A percentile compares a stretch with the other conserved stretches of the same genome.
Conservation (phyloP, 106 monocot genomes). For the Dendrobium nobile region DNA sequence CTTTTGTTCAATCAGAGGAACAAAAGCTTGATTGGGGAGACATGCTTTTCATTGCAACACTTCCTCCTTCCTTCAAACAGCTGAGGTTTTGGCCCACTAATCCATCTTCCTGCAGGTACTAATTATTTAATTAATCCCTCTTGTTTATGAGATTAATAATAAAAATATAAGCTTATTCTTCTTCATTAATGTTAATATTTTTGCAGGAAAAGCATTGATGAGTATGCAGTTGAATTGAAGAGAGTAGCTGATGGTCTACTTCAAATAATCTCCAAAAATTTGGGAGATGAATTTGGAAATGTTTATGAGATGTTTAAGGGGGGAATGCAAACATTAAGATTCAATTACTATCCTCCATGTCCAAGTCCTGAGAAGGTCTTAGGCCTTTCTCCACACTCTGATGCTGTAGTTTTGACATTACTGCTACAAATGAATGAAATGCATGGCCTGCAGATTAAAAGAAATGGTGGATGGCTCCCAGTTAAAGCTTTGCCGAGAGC, state of each 20-base stretch:
- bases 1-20: slow-evolving; percentile 23
- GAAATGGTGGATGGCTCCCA: slow-evolving; percentile 17
- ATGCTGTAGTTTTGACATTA: slow-evolving; percentile 13
- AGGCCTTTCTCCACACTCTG: slow-evolving; percentile 34
- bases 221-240: slow-evolving; percentile 16
- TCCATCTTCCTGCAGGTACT: slow-evolving; percentile 5
- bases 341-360: slow-evolving; percentile 35
- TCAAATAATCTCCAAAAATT: slow-evolving; percentile 15
- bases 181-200: not conserved
- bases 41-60: slow-evolving; percentile 18
- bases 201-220: slow-evolving; percentile 16
- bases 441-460: slow-evolving; percentile 23
- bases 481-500: slow-evolving; percentile 23
- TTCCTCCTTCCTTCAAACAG: slow-evolving; percentile 12
- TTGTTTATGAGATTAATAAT: not conserved
- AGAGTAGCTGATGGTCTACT: slow-evolving; percentile 11
- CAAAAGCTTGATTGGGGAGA: slow-evolving; percentile 51
- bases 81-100: slow-evolving; percentile 32
- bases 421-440: slow-evolving; percentile 25
- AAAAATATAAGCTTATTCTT: too few species aligned
- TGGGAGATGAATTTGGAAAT: slow-evolving; percentile 2
- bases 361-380: slow-evolving; percentile 13
- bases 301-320: slow-evolving; percentile 1
- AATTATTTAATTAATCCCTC: not conserved
- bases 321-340: slow-evolving; percentile 10